Evolutionary conservation across 2,329 filamentous ascomycete species (phyloP).

Genomic region (Akanthomyces uredinophilus): DNA sequence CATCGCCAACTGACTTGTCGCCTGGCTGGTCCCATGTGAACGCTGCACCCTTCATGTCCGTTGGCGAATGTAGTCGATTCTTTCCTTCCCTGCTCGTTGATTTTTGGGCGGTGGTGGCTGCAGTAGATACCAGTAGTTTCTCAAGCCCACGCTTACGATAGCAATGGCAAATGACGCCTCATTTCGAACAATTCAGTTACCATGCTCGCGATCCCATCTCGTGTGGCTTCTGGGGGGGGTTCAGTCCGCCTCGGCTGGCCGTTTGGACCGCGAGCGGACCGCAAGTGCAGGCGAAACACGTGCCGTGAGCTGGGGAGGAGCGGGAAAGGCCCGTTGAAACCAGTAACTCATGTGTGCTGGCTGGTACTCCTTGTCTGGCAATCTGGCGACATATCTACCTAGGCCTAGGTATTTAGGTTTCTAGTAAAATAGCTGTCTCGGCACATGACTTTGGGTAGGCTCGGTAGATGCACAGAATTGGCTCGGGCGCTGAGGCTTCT

Average conservation of each 20-base stretch:
- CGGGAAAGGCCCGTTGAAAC: not conserved
- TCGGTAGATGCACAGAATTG: too few relatives aligned
- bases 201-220: not conserved
- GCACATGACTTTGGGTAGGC: too few relatives aligned
- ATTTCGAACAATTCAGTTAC: not conserved
- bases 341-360: not conserved
- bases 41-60: not conserved
- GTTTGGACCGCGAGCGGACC: not conserved
- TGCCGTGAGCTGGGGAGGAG: not conserved
- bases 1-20: not conserved
- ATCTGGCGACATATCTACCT: too few relatives aligned
- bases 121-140: too few relatives aligned
- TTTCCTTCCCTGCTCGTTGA: not conserved
- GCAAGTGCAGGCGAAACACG: not conserved
- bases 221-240: not conserved
- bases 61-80: not conserved
- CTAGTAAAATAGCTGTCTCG: too few relatives aligned
- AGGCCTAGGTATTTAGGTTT: too few relatives aligned
- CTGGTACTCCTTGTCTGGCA: too few relatives aligned
- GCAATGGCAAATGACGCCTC: not conserved
- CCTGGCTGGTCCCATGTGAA: not conserved
- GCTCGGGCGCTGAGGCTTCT: too few relatives aligned
- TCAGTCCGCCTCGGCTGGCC: conserved; percentile 2
- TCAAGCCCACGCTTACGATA: not conserved
- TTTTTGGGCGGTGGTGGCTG: not conserved